These are phyloP conservation scores for Musa troglodytarum DNA, from an alignment of 176 grass and related monocot species.

Conservation along the genomic window DNA sequence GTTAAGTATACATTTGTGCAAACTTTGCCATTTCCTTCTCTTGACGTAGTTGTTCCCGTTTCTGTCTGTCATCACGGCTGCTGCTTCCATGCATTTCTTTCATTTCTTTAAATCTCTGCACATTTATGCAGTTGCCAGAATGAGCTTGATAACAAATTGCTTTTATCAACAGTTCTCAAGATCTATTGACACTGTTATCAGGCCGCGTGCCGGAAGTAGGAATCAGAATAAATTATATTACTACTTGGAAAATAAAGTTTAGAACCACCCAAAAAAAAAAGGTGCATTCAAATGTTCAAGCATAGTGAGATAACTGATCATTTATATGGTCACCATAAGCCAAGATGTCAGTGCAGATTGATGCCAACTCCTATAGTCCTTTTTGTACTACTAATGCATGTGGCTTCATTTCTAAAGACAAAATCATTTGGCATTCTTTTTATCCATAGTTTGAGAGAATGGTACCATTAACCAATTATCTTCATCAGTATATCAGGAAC, in stretches of 20 bases:
- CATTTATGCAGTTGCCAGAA: neutral
- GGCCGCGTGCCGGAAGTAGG: neutral
- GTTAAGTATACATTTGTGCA: constrained; percentile 63
- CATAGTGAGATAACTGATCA: neutral
- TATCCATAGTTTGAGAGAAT: neutral
- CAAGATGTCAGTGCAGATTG: neutral
- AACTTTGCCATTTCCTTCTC: constrained; percentile 97
- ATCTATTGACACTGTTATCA: neutral
- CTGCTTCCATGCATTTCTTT: constrained; percentile 84
- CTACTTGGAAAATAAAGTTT: neutral
- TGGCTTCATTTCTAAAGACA: neutral
- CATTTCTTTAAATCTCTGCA: constrained; percentile 89
- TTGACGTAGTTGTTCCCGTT: constrained; percentile 79
- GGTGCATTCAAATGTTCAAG: neutral
- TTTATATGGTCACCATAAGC: neutral
- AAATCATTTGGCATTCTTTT: neutral
- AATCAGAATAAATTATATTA: neutral
- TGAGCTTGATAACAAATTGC: neutral
- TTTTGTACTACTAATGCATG: neutral
- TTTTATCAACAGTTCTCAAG: neutral
- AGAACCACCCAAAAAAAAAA: neutral
- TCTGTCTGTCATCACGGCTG: constrained; percentile 77
- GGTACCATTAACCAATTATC: neutral
- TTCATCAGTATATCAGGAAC: neutral
- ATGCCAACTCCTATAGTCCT: neutral